These are phyloP conservation scores for Pseudonectria foliicola DNA, from an alignment of 2,329 filamentous ascomycete genomes.

Conservation along the genomic window DNA sequence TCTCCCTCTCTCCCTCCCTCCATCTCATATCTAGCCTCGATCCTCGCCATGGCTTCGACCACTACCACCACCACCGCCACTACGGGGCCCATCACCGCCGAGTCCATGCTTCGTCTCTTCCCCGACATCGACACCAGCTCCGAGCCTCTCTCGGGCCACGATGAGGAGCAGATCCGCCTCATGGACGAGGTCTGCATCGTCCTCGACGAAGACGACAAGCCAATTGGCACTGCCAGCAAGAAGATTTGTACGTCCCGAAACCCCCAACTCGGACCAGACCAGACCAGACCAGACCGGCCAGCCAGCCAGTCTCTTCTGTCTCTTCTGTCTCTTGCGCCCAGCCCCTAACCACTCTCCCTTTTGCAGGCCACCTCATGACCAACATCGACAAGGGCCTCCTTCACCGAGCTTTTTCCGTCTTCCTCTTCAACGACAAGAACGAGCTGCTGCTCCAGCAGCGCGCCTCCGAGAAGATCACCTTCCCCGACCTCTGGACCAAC, in stretches of 20 bases:
- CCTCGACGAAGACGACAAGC: slow-evolving; percentile 80
- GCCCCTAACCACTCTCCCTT: slow-evolving; percentile 7
- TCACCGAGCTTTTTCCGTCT: slow-evolving; percentile 95
- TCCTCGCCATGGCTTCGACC: slow-evolving; percentile 23
- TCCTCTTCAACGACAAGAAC: slow-evolving; percentile 93
- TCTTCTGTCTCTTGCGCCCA: neutral
- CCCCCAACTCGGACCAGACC: too few species aligned
- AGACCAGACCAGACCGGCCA: too few species aligned
- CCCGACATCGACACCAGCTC: slow-evolving; percentile 70
- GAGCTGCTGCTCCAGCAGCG: slow-evolving; percentile 92
- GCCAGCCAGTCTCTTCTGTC: neutral
- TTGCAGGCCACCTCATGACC: slow-evolving; percentile 87
- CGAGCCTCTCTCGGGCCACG: slow-evolving; percentile 78
- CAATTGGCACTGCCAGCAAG: slow-evolving; percentile 95
- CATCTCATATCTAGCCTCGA: neutral
- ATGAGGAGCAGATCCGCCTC: slow-evolving; percentile 93
- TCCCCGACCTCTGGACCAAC: slow-evolving; percentile 99
- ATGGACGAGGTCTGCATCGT: slow-evolving; percentile 99
- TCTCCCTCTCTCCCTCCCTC: slow-evolving; percentile 2
- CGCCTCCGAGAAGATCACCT: slow-evolving; percentile 95
- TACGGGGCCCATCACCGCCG: slow-evolving; percentile 65
- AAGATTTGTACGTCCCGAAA: slow-evolving; percentile 79
- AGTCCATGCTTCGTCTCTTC: slow-evolving; percentile 82
- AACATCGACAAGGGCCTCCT: slow-evolving; percentile 96
- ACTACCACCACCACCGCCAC: slow-evolving; percentile 38